Evolutionary conservation across 2,329 filamentous ascomycete species (phyloP).

Genomic region (Penicillium sp.): DNA sequence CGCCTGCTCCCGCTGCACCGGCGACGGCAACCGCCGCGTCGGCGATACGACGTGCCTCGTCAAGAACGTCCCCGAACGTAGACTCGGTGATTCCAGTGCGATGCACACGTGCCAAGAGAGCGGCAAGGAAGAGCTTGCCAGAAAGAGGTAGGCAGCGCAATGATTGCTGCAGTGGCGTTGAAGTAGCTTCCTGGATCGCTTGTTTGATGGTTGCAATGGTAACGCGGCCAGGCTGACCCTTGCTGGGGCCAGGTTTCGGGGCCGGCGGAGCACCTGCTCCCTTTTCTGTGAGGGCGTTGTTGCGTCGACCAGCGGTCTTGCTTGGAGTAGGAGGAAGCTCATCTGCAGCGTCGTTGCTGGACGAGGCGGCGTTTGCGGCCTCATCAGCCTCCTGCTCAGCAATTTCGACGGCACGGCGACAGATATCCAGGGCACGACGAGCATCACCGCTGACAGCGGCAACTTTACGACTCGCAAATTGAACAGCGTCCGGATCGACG

Average conservation of each 20-base stretch:
- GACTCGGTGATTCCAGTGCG: constrained; percentile 85
- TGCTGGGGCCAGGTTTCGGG: constrained; percentile 23
- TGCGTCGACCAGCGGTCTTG: constrained; percentile 41
- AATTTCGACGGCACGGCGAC: constrained; percentile 89
- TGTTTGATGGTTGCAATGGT: constrained; percentile 92
- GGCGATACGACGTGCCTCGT: constrained; percentile 74
- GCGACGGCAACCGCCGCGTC: constrained; percentile 45
- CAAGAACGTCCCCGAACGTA: constrained; percentile 82
- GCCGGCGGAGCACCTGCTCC: constrained; percentile 15
- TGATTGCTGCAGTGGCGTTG: constrained; percentile 86
- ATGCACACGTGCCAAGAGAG: constrained; percentile 75
- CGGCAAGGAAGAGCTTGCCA: constrained; percentile 82
- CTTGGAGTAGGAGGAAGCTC: constrained; percentile 48
- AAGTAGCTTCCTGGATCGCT: constrained; percentile 93
- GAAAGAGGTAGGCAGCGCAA: constrained; percentile 78
- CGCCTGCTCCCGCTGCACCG: constrained; percentile 58
- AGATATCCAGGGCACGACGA: constrained; percentile 89
- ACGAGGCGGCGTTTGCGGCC: constrained; percentile 25
- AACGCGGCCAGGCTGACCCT: constrained; percentile 58
- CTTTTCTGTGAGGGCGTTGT: constrained; percentile 22
- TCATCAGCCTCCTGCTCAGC: constrained; percentile 71
- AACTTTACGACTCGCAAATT: constrained; percentile 95
- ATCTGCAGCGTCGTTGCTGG: constrained; percentile 34
- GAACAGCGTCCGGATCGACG: constrained; percentile 88
- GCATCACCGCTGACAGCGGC: constrained; percentile 95